A percentile compares a stretch with the other conserved stretches of the same genome.
Conservation (phyloP, 2,329 filamentous ascomycete genomes). For the Stylonectria norvegica region DNA sequence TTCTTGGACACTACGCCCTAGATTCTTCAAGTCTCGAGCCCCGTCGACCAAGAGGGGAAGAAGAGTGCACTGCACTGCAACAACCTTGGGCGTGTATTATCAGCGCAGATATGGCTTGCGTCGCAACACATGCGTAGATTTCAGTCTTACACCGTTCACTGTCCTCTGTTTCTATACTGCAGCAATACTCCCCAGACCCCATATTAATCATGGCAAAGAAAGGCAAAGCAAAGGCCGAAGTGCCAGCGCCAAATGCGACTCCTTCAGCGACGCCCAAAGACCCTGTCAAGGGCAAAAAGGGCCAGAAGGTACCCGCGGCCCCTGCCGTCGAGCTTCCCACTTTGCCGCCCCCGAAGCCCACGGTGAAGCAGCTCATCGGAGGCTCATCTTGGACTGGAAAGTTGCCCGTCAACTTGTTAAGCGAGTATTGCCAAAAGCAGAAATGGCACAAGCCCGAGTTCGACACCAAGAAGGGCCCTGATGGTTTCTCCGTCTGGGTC, state of each 20-base stretch:
- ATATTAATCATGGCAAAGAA: slow-evolving; percentile 48
- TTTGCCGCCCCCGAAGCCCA: slow-evolving; percentile 54
- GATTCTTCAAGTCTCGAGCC: too few species aligned
- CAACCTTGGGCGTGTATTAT: too few species aligned
- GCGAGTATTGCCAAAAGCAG: slow-evolving; percentile 92
- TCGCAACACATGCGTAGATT: too few species aligned
- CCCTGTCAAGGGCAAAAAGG: slow-evolving; percentile 41
- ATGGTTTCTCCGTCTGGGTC: slow-evolving; percentile 77
- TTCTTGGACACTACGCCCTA: too few species aligned
- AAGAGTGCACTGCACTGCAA: too few species aligned
- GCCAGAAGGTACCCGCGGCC: slow-evolving; percentile 29
- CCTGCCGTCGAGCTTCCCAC: slow-evolving; percentile 32
- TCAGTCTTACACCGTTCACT: too few species aligned
- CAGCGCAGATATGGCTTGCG: too few species aligned
- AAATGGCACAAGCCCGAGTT: slow-evolving; percentile 95
- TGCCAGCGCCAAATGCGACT: slow-evolving; percentile 35
- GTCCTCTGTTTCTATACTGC: slow-evolving; percentile 5
- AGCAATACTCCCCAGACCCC: slow-evolving; percentile 4
- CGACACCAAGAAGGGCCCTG: slow-evolving; percentile 69
- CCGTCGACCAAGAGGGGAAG: too few species aligned
- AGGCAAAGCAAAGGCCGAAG: slow-evolving; percentile 48
- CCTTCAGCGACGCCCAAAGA: slow-evolving; percentile 40
- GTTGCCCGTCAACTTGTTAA: slow-evolving; percentile 86
- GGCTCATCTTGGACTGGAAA: slow-evolving; percentile 98
- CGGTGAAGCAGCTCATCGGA: slow-evolving; percentile 79